A percentile compares a stretch with the other conserved stretches of the same genome.
Evolutionary conservation across 495 filamentous ascomycete species (phyloP).

Genomic region (Talaromyces liani): DNA sequence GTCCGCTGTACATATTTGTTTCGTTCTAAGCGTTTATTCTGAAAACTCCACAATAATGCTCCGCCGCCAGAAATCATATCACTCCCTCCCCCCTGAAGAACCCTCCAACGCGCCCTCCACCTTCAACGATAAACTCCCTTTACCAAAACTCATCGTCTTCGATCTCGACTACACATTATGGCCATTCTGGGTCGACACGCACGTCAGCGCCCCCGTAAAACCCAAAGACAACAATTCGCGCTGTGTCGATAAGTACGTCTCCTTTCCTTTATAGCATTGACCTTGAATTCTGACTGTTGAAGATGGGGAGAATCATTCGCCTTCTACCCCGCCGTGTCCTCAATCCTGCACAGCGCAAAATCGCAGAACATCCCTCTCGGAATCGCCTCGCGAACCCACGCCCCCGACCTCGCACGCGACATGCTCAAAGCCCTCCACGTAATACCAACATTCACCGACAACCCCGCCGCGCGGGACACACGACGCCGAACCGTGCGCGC

Average conservation of each 20-base stretch:
- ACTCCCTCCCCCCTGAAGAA: constrained; percentile 27
- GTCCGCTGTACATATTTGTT: not conserved
- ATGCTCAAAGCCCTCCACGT: constrained; percentile 71
- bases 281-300: not conserved
- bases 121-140: constrained; percentile 68
- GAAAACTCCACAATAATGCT: constrained; percentile 13
- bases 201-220: constrained; percentile 76
- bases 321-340: constrained; percentile 74
- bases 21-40: not conserved
- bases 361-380: constrained; percentile 54
- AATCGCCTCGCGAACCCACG: constrained; percentile 73
- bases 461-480: constrained; percentile 26
- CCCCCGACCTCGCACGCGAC: constrained; percentile 73
- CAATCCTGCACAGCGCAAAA: constrained; percentile 58
- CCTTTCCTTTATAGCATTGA: not conserved
- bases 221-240: constrained; percentile 48
- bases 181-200: constrained; percentile 96
- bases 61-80: constrained; percentile 31
- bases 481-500: constrained; percentile 37
- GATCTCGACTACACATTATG: constrained; percentile 97
- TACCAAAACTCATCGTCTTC: constrained; percentile 83
- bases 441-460: constrained; percentile 40
- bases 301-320: constrained; percentile 66
- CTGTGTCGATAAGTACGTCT: constrained; percentile 29
- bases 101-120: constrained; percentile 44